Evolutionary conservation across 106 monocot genomes (phyloP).

Genomic region (Dactylorhiza incarnata): DNA sequence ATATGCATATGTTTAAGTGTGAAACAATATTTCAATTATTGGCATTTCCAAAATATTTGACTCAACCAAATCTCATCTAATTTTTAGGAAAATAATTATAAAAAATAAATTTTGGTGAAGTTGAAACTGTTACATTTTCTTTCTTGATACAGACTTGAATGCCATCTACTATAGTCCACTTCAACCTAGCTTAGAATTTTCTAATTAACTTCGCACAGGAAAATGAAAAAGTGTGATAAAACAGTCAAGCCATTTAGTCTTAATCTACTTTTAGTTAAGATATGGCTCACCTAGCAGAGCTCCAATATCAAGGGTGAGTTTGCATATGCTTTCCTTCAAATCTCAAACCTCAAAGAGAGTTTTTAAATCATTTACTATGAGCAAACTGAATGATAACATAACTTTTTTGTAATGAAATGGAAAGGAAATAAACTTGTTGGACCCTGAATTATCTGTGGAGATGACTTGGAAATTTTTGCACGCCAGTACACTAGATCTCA

Average conservation of each 20-base stretch:
- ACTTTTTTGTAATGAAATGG: too few species aligned
- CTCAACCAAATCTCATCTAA: not conserved
- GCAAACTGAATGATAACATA: too few species aligned
- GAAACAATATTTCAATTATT: not conserved
- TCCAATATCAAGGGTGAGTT: not conserved
- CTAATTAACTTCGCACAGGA: not conserved
- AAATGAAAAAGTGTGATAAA: not conserved
- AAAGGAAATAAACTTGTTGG: too few species aligned
- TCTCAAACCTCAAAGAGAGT: too few species aligned
- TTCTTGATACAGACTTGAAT: not conserved
- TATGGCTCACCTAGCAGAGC: not conserved
- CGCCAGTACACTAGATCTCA: too few species aligned
- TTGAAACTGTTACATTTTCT: not conserved
- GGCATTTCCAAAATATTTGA: not conserved
- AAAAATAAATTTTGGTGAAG: not conserved
- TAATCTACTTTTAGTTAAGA: not conserved
- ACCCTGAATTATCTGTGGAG: too few species aligned
- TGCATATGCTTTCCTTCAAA: too few species aligned
- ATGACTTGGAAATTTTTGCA: too few species aligned
- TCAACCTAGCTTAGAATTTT: not conserved
- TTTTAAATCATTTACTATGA: too few species aligned
- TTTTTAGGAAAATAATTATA: not conserved
- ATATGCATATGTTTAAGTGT: not conserved
- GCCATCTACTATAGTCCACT: not conserved
- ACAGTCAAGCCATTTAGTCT: not conserved